A percentile compares a stretch with the other conserved stretches of the same genome.
Conservation (phyloP, 352 stramenopile genomes). For the Pythium myriotylum region DNA sequence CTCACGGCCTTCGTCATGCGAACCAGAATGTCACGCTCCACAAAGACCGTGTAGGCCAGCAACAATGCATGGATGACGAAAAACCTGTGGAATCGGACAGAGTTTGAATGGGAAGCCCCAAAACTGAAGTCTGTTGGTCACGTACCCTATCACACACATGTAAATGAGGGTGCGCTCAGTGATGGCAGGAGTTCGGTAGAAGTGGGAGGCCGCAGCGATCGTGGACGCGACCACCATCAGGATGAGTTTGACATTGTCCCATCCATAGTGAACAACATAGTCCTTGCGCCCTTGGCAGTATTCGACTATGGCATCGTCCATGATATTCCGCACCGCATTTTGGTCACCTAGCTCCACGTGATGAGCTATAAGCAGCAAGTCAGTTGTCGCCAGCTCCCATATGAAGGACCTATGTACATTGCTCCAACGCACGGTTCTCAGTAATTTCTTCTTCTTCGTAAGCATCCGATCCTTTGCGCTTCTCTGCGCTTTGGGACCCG, state of each 20-base stretch:
- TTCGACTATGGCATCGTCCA: conserved; percentile 82
- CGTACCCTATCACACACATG: conserved; percentile 65
- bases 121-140: background rate
- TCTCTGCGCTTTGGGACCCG: conserved; percentile 40
- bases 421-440: conserved; percentile 56
- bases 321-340: conserved; percentile 85
- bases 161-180: conserved; percentile 73
- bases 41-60: conserved; percentile 65
- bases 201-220: conserved; percentile 71
- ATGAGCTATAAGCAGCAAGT: conserved; percentile 36
- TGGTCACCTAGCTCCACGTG: conserved; percentile 82
- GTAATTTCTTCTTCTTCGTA: conserved; percentile 53
- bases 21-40: conserved; percentile 82
- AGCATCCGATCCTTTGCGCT: conserved; percentile 61
- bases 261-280: conserved; percentile 70
- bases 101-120: background rate
- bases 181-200: conserved; percentile 62
- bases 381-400: too few species aligned
- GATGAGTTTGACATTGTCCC: conserved; percentile 85
- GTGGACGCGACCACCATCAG: conserved; percentile 69
- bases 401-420: too few species aligned
- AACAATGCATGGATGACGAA: conserved; percentile 81
- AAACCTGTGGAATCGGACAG: conserved; percentile 47
- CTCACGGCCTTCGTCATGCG: conserved; percentile 60
- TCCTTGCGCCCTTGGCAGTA: conserved; percentile 64